Base-by-base conservation (phyloP, 106 monocot species). In the Apostasia shenzhenica region DNA sequence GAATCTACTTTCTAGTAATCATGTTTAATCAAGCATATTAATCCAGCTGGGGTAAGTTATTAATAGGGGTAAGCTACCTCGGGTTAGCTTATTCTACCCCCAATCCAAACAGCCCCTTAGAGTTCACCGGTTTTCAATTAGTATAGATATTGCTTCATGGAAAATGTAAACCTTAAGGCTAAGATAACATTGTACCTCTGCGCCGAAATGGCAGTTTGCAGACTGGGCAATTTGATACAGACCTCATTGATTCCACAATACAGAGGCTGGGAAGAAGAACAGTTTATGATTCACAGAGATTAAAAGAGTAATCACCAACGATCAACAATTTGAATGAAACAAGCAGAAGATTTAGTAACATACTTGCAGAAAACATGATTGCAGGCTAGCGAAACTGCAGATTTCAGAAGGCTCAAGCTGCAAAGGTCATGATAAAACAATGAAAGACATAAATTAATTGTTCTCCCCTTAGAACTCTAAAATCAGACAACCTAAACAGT, bases 331-430 rank as follows among this genome's bases (percentile, higher is more conserved):
- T 2, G 6, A n/a, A 41, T 49, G 43, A 54, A 37, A 69, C 5
- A 39, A 10, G 62, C 2, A 56, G 70, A 70, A 38, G 45, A 51
- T 14, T 65, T 6, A 59, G 45, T 41, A 44, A 41, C 84, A 85
- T 62, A 97, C 95, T 81, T 84, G 89, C 95, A 97, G 79, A 99
- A 99, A n/a, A 93, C 66, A 59, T 99, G 97, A 58, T 93, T 92
- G 90, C 97, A 99, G 9, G 63, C 13, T 47, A 99, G 86, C 5
- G 93, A 87, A 60, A 67, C 82, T 8, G 93, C 75, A 7, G 85
- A 87, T 11, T 67, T 77, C 46, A 99, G 41, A 4, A 99, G 82
- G 49, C 85, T 85, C 86, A 82, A 80, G 79, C 97, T 99, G 79
- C 76, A 76, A 12, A 73, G 13, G 67, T 8, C 9, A 59, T 14